phyloP scores from a whole-genome alignment of 345 rosid species.

The Gossypium thurberi region DNA sequence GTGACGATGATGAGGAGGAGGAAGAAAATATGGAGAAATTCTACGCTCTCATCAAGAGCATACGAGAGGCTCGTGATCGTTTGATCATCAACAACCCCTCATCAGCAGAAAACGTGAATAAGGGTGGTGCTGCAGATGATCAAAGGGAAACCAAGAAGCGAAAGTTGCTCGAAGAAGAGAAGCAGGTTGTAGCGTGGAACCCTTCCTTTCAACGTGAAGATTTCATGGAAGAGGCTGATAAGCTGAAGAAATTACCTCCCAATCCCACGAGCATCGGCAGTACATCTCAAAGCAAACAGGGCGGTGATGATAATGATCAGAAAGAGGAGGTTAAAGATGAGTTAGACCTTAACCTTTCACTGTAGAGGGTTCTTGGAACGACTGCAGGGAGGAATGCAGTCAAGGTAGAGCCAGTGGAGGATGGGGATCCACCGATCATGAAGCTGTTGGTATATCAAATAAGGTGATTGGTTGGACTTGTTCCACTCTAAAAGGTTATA shows the following conservation, averaged over 20 bases:
- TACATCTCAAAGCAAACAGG: not conserved
- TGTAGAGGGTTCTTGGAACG: not conserved
- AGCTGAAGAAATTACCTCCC: not conserved
- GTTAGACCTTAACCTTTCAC: slow-evolving; percentile 9
- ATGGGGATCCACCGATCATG: not conserved
- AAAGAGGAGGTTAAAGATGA: slow-evolving; percentile 1
- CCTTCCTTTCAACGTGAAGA: not conserved
- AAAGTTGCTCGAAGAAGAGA: not conserved
- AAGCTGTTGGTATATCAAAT: not conserved
- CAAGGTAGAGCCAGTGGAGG: no score
- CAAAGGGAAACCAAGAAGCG: not conserved
- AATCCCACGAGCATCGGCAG: not conserved
- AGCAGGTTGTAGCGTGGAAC: not conserved
- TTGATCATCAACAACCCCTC: slow-evolving; percentile 8
- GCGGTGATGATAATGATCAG: not conserved
- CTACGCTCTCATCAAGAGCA: slow-evolving; percentile 28
- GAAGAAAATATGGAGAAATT: slow-evolving; percentile 36
- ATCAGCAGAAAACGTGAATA: not conserved
- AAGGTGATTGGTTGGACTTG: not conserved
- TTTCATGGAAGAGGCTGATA: not conserved
- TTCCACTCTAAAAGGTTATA: not conserved
- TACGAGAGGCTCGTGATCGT: slow-evolving; percentile 31
- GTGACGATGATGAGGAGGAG: not conserved
- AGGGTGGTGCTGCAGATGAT: not conserved
- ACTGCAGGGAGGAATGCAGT: not conserved